These are phyloP conservation scores for Beverwykella pulmonaria DNA, from an alignment of 495 filamentous ascomycete genomes.

Conservation along the genomic window DNA sequence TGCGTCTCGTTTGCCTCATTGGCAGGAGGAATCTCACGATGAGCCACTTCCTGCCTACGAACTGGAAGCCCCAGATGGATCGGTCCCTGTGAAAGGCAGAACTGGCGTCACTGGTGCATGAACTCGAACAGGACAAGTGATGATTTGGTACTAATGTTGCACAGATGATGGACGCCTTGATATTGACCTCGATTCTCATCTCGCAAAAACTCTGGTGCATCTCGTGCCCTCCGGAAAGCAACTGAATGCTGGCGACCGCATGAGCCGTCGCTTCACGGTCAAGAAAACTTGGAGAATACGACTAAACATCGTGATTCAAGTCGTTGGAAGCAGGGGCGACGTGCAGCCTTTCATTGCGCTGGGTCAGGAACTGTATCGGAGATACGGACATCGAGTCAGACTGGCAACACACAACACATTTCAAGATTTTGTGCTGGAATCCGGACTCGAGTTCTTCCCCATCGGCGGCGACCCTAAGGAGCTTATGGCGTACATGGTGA, in stretches of 20 bases:
- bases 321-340: constrained; percentile 78
- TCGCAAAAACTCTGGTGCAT: not conserved
- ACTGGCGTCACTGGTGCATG: not conserved
- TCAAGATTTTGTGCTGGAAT: constrained; percentile 66
- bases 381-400: constrained; percentile 72
- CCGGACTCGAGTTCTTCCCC: constrained; percentile 75
- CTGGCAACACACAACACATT: constrained; percentile 77
- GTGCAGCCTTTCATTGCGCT: constrained; percentile 75
- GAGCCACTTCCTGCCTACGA: not conserved
- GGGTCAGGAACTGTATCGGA: constrained; percentile 62
- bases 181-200: not conserved
- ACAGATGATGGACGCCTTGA: not conserved
- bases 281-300: not conserved
- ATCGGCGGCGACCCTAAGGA: constrained; percentile 79
- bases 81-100: not conserved
- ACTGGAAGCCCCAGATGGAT: not conserved
- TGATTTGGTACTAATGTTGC: not conserved
- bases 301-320: constrained; percentile 77
- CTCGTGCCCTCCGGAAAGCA: not conserved
- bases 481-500: constrained; percentile 83
- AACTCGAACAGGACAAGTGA: not conserved
- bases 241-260: not conserved
- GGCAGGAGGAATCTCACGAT: not conserved
- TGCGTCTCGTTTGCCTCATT: not conserved
- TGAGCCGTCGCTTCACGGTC: constrained; percentile 35